Base-by-base conservation (phyloP, 2,329 filamentous ascomycete genomes). In the Aspergillus pseudoterreus region DNA sequence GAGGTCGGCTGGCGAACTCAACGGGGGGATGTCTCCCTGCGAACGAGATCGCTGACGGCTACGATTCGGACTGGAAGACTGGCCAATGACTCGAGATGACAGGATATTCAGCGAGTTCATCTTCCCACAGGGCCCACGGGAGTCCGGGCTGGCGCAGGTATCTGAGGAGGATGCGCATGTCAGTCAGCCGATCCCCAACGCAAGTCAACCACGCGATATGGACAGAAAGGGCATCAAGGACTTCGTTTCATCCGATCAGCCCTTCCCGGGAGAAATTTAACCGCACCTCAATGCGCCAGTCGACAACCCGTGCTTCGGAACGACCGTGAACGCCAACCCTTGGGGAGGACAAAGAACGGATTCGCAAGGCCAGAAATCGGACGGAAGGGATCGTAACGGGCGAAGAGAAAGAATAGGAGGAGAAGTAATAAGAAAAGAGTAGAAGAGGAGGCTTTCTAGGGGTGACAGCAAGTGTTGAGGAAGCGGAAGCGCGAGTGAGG, bases 101-200 rank as follows among this genome's bases (percentile, higher is more conserved):
- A 96, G 84, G 72, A 96, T 90, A 77, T 94, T 95, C 78, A 96
- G 80, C 66, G 92, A 95, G 85, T 96, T 96, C 92, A 96, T 96
- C 76, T 81, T 88, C 78, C 74, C 72, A 68, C 64, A 61, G 60
- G 66, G 69, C 75, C 74, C 77, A 79, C 79, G 68, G 69, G 72
- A 67, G 61, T 63, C 63, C 59, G 60, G 60, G 64, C 58, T 60
- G 62, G 64, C 66, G 63, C 67, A 65, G 63, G 54, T 64, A 59
- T 71, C 67, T 71, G 45, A 39, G 50, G 42, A 43, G 33, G 27
- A 36, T 27, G 53, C 60, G 59, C 52, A 39, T 47, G 52, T 60
- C 54, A 61, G 59, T 51, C 45, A 55, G 35, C n/a, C 47, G 33
- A 41, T 45, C 24, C 33, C 8, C 38, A 32, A 17, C 39, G 36